phyloP scores from a whole-genome alignment of 179 eudicot species.

The Silene coronaria region DNA sequence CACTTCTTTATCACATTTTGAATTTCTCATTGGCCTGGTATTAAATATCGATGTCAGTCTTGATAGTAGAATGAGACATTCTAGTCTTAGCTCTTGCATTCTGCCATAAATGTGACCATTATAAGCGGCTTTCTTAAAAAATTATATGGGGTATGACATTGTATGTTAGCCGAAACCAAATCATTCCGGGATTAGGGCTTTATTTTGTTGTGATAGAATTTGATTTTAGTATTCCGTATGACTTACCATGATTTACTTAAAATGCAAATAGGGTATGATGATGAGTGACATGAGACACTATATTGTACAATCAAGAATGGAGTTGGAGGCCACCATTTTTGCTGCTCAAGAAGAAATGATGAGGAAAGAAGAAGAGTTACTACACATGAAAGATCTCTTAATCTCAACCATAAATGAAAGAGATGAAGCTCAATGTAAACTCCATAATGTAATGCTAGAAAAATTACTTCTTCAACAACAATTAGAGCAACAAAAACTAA shows the following conservation, averaged over 20 bases:
- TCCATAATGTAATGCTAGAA: conserved; percentile 44
- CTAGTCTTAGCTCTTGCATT: too few species aligned
- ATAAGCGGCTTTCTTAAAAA: too few species aligned
- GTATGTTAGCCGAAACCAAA: too few species aligned
- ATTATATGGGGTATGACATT: too few species aligned
- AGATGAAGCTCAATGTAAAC: conserved; percentile 59
- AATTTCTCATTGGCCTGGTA: background rate
- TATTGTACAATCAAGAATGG: conserved; percentile 63
- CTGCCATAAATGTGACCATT: too few species aligned
- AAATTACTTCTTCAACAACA: conserved; percentile 44
- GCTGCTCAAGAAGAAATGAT: conserved; percentile 68
- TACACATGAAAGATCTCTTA: conserved; percentile 47
- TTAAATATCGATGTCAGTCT: too few species aligned
- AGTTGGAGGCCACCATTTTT: conserved; percentile 61
- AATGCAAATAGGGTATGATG: conserved; percentile 34
- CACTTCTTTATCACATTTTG: background rate
- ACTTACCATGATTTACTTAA: background rate
- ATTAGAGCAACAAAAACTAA: conserved; percentile 25
- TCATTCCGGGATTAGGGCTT: too few species aligned
- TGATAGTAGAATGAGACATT: too few species aligned
- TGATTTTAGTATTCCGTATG: background rate
- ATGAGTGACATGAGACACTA: conserved; percentile 58
- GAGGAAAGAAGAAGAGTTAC: conserved; percentile 66
- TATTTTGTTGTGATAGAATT: too few species aligned
- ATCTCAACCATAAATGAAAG: conserved; percentile 52